Base-by-base conservation (phyloP, 257 asterid species). In the Solanum raphanifolium region DNA sequence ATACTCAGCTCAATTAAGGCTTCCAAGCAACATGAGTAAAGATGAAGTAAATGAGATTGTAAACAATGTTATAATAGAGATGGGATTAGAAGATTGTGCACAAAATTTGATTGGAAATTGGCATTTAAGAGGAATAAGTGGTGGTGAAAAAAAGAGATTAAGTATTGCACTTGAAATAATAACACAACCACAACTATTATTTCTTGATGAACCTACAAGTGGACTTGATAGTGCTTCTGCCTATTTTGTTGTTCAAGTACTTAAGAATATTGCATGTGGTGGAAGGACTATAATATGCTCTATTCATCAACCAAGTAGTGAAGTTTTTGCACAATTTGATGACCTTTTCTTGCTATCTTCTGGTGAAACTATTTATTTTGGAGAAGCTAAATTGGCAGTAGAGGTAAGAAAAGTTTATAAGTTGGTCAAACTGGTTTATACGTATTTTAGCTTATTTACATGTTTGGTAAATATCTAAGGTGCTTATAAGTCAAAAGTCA, bases 281-380 rank as follows among this genome's bases (percentile, higher is more conserved):
- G 98, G 95, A 5, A 92, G 93, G 83, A 96, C 99, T 6, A 92
- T 96, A 21, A 87, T 96, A 32, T 91, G 97, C n/a, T 93, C 98
- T 8, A 93, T 96, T 87, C 99, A 96, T 83, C 99, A 96, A 94
- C 99, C 99, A 0, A 96, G 99, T 91, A 92, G 98, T 43, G 98
- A 95, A 89, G 98, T 95, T n/a, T 96, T 95, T 38, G 92, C 98
- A 13, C 91, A 95, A 38, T 95, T 96, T 71, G 98, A 96, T 83
- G 95, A 96, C 38, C 98, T 95, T 72, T 87, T 93, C 15, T 90
- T 96, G 82, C 93, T 95, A 11, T 96, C 99, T 18, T 87, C 90
- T 3, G 99, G 98, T 1, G 93, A 96, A 65, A 90, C 97, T 0
- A 83, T 96, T 31, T 96, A 93, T 90, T 94, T 95, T 83, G 98